Percentiles rank a stretch among this genome's conserved stretches.
Evolutionary conservation across 164 flowering plant genomes (phyloP).

Genomic region (Platanus orientalis): DNA sequence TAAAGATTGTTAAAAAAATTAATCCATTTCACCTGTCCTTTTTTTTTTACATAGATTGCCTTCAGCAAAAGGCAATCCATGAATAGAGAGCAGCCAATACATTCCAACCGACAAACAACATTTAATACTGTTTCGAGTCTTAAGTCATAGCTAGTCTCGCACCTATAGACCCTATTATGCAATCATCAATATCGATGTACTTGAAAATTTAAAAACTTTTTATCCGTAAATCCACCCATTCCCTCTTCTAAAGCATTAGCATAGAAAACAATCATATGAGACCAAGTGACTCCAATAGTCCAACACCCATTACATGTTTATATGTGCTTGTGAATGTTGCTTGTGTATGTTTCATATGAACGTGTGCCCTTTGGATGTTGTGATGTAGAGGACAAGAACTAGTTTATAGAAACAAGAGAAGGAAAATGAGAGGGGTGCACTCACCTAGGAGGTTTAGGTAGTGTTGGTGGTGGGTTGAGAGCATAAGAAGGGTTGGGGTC

Average conservation of each 20-base stretch:
- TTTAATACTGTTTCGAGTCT: neutral
- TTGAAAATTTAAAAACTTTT: neutral
- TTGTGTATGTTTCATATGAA: slow-evolving; percentile 3
- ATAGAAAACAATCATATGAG: neutral
- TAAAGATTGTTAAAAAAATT: too few species aligned
- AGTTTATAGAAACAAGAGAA: neutral
- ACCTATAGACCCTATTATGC: slow-evolving; percentile 8
- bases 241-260: too few species aligned
- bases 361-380: neutral
- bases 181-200: slow-evolving; percentile 8
- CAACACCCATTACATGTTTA: neutral
- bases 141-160: too few species aligned
- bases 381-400: neutral
- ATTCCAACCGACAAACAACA: slow-evolving; percentile 7
- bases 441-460: slow-evolving; percentile 33
- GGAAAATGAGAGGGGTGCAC: neutral
- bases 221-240: neutral
- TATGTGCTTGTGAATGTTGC: neutral
- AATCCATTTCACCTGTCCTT: too few species aligned
- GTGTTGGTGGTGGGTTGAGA: slow-evolving; percentile 14
- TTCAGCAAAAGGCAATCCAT: neutral
- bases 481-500: slow-evolving; percentile 15
- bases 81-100: slow-evolving; percentile 12
- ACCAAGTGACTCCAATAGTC: neutral
- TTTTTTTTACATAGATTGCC: neutral